Conservation (phyloP, 1,284 basidiomycete genomes). For the Puccinia novopanici region DNA sequence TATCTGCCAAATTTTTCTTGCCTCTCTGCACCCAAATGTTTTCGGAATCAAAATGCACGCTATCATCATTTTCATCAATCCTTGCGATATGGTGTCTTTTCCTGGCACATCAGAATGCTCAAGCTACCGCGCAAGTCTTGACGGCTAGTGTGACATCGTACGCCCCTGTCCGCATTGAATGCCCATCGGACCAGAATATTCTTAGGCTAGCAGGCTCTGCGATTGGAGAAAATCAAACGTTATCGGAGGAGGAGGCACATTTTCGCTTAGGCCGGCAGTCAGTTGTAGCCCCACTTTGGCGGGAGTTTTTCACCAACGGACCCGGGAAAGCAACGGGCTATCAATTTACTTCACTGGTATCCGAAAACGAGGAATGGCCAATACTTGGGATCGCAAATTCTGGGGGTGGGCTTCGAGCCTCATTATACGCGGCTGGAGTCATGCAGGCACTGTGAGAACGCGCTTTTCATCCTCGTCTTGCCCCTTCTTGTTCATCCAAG, state of each 20-base stretch:
- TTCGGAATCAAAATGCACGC: neutral
- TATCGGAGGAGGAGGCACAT: constrained; percentile 6
- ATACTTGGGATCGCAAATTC: constrained; percentile 32
- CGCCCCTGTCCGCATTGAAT: constrained; percentile 22
- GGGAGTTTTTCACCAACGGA: constrained; percentile 21
- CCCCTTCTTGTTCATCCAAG: neutral
- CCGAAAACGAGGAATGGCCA: constrained; percentile 14
- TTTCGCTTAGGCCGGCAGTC: constrained; percentile 18
- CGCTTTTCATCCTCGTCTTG: neutral
- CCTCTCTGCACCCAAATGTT: neutral
- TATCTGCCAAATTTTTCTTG: neutral
- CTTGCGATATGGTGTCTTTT: neutral
- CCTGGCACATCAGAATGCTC: neutral
- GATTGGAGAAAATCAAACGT: constrained; percentile 20
- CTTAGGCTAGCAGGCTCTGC: constrained; percentile 33
- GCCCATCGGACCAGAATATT: constrained; percentile 7
- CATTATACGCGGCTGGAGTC: constrained; percentile 37
- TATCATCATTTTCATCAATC: constrained; percentile 1
- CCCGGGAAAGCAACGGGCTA: constrained; percentile 42
- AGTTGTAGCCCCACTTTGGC: constrained; percentile 34
- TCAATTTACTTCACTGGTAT: neutral
- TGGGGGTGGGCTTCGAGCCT: constrained; percentile 33
- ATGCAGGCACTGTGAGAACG: constrained; percentile 24
- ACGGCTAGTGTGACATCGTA: constrained; percentile 25
- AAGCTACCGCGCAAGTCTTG: constrained; percentile 3